Conservation (phyloP, 805 yeast species). For the Yarrowia sp. region DNA sequence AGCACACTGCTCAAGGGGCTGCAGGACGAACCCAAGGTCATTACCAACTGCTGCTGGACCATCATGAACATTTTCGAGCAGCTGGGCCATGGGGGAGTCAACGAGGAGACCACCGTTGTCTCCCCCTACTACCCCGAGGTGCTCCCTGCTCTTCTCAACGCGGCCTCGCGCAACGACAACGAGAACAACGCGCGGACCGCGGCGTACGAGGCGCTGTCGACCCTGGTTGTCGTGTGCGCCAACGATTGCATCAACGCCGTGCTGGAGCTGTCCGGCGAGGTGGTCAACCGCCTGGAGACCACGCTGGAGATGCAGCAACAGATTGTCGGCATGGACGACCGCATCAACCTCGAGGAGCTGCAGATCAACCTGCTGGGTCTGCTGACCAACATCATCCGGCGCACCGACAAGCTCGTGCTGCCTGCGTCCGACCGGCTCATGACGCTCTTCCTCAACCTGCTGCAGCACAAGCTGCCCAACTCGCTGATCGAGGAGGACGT, state of each 20-base stretch:
- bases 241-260: constrained; percentile 66
- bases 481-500: constrained; percentile 91
- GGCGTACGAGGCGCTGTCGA: constrained; percentile 90
- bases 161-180: constrained; percentile 72
- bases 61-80: constrained; percentile 89
- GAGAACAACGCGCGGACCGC: constrained; percentile 88
- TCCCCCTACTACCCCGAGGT: constrained; percentile 70
- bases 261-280: constrained; percentile 70
- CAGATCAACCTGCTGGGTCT: constrained; percentile 76
- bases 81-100: constrained; percentile 53
- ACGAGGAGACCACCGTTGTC: constrained; percentile 54
- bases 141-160: constrained; percentile 65
- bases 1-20: constrained; percentile 77
- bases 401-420: constrained; percentile 63
- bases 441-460: constrained; percentile 73
- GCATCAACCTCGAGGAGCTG: constrained; percentile 77
- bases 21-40: constrained; percentile 85
- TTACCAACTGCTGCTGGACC: constrained; percentile 98
- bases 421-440: constrained; percentile 79
- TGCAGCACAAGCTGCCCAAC: constrained; percentile 61
- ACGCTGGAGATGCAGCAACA: constrained; percentile 61
- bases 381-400: constrained; percentile 78
- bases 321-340: constrained; percentile 64
- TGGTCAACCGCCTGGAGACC: constrained; percentile 66
- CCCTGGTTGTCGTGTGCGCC: constrained; percentile 74